Evolutionary conservation across 1,284 basidiomycete species (phyloP), one percentile per base, ranked within the genome.

Genomic region (Ceratobasidium sp.): DNA sequence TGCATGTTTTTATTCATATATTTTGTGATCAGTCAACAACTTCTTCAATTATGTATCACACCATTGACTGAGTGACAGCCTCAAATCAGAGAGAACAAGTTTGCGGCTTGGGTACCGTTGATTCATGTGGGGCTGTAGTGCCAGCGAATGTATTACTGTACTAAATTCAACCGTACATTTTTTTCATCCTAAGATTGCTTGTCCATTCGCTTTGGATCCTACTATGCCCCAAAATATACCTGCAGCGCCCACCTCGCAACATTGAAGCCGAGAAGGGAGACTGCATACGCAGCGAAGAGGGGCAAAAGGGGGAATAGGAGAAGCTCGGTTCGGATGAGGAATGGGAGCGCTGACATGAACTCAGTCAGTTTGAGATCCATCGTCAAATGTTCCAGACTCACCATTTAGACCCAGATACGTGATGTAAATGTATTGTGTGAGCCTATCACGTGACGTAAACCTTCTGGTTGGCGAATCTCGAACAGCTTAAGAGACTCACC

Each of bases 341-440:
- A 97, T 0, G 95, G 95, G n/a, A 97, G 83, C 14, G 95, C 94
- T 89, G 62, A 55, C n/a, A 45, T 64, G 62, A 53, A 39, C 48
- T 45, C 64, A 57, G 60, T n/a, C 53, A 23, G 58, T 58, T 23
- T 1, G 34, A 39, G 36, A 39, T 14, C 36, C 14, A 39, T 53
- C 46, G 9, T 21, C 41, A 58, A 48, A 46, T 67, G 70, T 23
- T n/a, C n/a, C 52, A 60, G 61, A 74, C 79, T 79, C 76, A 90
- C 91, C 91, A 77, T 89, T 93, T 74, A 96, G 85, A 8, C 96
- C 95, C 41, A 97, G 86, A 80, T 97, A 97, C 26, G 94, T 85
- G 50, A 95, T 92, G 79, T 97, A 97, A 39, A 90, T 87, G 79
- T 97, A 97, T n/a, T n/a, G n/a, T n/a, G n/a, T n/a, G n/a, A n/a